Conservation (phyloP, 106 monocot species). For the Gastrodia elata region DNA sequence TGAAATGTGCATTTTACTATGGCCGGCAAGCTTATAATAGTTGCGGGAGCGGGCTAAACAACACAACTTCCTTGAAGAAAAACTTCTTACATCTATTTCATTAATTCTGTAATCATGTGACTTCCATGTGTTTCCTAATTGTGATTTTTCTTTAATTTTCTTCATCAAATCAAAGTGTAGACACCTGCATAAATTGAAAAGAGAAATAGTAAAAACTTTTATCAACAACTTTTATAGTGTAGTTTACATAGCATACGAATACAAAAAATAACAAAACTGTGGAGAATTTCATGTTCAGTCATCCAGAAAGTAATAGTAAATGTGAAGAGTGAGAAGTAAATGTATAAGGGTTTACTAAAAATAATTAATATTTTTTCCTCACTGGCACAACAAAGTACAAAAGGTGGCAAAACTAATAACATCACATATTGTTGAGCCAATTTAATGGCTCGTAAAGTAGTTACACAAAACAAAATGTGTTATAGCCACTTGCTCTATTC, state of each 20-base stretch:
- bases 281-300: background rate
- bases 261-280: background rate
- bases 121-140: constrained; percentile 13
- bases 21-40: constrained; percentile 7
- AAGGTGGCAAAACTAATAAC: background rate
- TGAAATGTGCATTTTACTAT: constrained; percentile 2
- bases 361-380: background rate
- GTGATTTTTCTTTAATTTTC: constrained; percentile 7
- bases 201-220: constrained; percentile 5
- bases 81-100: constrained; percentile 3
- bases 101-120: background rate
- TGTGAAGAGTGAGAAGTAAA: background rate
- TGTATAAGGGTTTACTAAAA: background rate
- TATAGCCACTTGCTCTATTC: background rate
- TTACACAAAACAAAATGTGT: background rate
- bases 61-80: background rate
- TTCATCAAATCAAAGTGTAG: constrained; percentile 14
- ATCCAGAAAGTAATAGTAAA: background rate
- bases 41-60: constrained; percentile 24
- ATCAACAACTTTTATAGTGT: background rate
- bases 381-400: background rate
- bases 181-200: constrained; percentile 14
- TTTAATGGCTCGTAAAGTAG: background rate
- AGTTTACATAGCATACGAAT: background rate
- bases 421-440: background rate